Conservation (phyloP, 2,329 filamentous ascomycete genomes). For the Exophiala calicioides region DNA sequence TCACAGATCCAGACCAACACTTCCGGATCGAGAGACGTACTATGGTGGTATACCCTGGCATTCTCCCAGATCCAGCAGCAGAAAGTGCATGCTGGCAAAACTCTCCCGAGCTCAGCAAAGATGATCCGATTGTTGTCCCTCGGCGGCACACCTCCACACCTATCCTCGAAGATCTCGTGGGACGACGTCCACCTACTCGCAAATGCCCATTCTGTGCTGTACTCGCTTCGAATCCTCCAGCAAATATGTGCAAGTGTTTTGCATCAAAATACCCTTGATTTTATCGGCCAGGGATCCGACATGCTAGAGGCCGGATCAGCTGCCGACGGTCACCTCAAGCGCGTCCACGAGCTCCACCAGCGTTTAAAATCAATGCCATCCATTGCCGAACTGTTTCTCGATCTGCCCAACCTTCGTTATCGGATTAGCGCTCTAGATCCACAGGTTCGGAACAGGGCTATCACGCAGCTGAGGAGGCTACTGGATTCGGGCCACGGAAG, state of each 20-base stretch:
- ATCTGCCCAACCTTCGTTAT: slow-evolving; percentile 15
- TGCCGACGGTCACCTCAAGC: not conserved
- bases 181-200: slow-evolving; percentile 62
- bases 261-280: not conserved
- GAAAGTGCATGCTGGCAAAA: slow-evolving; percentile 12
- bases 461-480: not conserved
- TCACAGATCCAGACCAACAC: not conserved
- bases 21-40: no score
- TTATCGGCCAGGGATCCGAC: not conserved
- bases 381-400: slow-evolving; percentile 24
- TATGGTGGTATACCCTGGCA: slow-evolving; percentile 23
- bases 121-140: slow-evolving; percentile 11
- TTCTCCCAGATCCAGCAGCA: slow-evolving; percentile 14
- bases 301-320: not conserved
- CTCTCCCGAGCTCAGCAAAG: not conserved
- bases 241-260: slow-evolving; percentile 39
- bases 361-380: slow-evolving; percentile 17
- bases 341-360: not conserved
- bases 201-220: slow-evolving; percentile 61
- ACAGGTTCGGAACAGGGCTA: slow-evolving; percentile 1
- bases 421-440: slow-evolving; percentile 2
- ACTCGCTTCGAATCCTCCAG: slow-evolving; percentile 63
- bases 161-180: slow-evolving; percentile 49
- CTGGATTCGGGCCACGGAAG: no score
- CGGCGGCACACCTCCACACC: not conserved